Percentiles rank a stretch among this genome's conserved stretches.
Conservation (phyloP, 2,329 filamentous ascomycete species). For the Ophiostoma sp. region DNA sequence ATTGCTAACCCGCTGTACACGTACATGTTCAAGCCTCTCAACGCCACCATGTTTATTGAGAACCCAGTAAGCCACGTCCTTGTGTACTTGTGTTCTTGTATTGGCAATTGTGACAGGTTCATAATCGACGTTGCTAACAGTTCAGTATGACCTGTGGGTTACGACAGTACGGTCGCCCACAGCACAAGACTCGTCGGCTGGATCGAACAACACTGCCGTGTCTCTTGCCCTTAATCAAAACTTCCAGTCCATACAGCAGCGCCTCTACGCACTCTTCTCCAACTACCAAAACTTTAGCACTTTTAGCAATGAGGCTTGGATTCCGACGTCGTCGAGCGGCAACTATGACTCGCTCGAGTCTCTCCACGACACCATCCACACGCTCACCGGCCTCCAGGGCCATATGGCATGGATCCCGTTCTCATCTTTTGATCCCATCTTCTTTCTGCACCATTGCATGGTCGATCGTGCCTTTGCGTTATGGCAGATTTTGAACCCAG, state of each 20-base stretch:
- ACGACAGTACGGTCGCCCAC: slow-evolving; percentile 56
- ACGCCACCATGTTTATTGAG: slow-evolving; percentile 53
- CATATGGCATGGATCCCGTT: slow-evolving; percentile 68
- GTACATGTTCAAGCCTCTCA: slow-evolving; percentile 57
- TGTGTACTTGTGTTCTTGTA: neutral
- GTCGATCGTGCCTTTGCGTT: slow-evolving; percentile 70
- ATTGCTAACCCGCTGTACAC: slow-evolving; percentile 60
- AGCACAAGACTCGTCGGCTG: slow-evolving; percentile 38
- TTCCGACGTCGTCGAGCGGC: slow-evolving; percentile 41
- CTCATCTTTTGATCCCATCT: slow-evolving; percentile 74
- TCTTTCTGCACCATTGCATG: slow-evolving; percentile 70
- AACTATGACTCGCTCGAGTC: slow-evolving; percentile 61
- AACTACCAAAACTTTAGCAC: slow-evolving; percentile 62
- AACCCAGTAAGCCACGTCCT: slow-evolving; percentile 46
- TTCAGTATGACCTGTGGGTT: slow-evolving; percentile 54
- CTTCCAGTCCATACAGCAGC: slow-evolving; percentile 51
- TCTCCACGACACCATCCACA: slow-evolving; percentile 59
- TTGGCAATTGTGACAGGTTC: neutral
- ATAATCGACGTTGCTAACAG: neutral
- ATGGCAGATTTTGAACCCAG: slow-evolving; percentile 69
- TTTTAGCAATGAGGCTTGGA: slow-evolving; percentile 65
- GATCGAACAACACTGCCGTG: slow-evolving; percentile 56
- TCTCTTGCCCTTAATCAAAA: slow-evolving; percentile 49
- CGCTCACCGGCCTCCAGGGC: slow-evolving; percentile 54
- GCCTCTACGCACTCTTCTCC: slow-evolving; percentile 63